Conservation (phyloP, 306 rosid species). For the barrel medic (Medicago truncatula) region DNA sequence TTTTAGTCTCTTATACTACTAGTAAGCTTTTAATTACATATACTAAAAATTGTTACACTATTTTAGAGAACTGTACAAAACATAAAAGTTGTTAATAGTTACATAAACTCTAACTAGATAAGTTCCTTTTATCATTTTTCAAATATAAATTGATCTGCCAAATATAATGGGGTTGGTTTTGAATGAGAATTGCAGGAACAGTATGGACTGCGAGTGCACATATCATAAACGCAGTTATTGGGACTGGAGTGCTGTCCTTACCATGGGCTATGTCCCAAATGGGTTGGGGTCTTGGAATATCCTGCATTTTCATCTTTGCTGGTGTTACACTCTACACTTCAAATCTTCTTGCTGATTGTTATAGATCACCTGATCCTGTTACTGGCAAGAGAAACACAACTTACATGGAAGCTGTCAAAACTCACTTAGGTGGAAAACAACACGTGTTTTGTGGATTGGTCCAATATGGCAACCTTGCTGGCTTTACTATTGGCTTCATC, state of each 20-base stretch:
- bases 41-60: too few species aligned
- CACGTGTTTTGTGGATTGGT: conserved; percentile 38
- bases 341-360: conserved; percentile 54
- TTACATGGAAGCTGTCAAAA: conserved; percentile 52
- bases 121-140: too few species aligned
- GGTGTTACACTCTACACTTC: conserved; percentile 42
- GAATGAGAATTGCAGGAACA: conserved; percentile 31
- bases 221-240: conserved; percentile 53
- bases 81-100: too few species aligned
- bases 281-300: conserved; percentile 46
- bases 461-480: conserved; percentile 43
- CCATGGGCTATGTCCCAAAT: conserved; percentile 51
- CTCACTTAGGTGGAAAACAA: conserved; percentile 47
- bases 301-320: conserved; percentile 35
- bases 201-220: conserved; percentile 52
- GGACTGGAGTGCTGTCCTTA: conserved; percentile 50
- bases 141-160: too few species aligned
- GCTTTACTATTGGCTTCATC: conserved; percentile 44
- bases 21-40: too few species aligned
- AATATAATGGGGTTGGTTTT: neutral
- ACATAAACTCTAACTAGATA: too few species aligned
- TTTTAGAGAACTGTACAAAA: too few species aligned
- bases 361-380: conserved; percentile 48
- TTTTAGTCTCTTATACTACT: too few species aligned
- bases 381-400: conserved; percentile 48